These are phyloP conservation scores for Phaeodactylum tricornutum DNA, from an alignment of 108 stramenopile genomes.

Conservation along the genomic window DNA sequence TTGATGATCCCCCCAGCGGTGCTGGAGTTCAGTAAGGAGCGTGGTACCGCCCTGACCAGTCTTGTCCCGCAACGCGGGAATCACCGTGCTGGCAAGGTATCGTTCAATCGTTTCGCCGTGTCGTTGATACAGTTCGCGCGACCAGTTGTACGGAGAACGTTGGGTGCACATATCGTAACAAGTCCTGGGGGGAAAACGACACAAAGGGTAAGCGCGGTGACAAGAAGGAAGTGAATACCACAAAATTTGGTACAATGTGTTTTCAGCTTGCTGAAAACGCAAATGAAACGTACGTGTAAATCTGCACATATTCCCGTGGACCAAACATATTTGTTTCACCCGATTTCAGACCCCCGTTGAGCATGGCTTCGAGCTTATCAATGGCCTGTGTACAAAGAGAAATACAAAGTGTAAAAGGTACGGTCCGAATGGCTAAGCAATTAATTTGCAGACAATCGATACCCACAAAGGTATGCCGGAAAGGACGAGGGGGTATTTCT, in stretches of 20 bases:
- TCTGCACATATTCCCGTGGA: conserved; percentile 85
- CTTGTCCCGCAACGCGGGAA: conserved; percentile 84
- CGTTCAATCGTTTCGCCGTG: conserved; percentile 91
- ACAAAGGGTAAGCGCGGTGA: background rate
- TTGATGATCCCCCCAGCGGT: conserved; percentile 95
- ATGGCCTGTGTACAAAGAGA: conserved; percentile 55
- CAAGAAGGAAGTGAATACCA: conserved; percentile 3
- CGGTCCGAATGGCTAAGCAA: background rate
- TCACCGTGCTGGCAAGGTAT: conserved; percentile 86
- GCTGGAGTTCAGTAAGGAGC: conserved; percentile 86
- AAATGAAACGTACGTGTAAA: conserved; percentile 70
- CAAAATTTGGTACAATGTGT: background rate
- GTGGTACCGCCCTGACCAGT: conserved; percentile 74
- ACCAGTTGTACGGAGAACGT: conserved; percentile 98
- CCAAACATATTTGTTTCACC: conserved; percentile 73
- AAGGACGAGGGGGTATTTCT: background rate
- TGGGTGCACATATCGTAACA: conserved; percentile 99
- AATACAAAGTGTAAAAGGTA: background rate
- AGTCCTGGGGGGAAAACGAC: conserved; percentile 45
- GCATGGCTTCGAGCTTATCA: conserved; percentile 80
- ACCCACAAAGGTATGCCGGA: background rate
- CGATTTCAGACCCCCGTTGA: conserved; percentile 76
- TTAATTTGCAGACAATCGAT: background rate
- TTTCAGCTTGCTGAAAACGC: background rate
- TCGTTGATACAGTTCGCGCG: conserved; percentile 93